Conservation (phyloP, 306 rosid genomes). For the Sicyos baderoa region DNA sequence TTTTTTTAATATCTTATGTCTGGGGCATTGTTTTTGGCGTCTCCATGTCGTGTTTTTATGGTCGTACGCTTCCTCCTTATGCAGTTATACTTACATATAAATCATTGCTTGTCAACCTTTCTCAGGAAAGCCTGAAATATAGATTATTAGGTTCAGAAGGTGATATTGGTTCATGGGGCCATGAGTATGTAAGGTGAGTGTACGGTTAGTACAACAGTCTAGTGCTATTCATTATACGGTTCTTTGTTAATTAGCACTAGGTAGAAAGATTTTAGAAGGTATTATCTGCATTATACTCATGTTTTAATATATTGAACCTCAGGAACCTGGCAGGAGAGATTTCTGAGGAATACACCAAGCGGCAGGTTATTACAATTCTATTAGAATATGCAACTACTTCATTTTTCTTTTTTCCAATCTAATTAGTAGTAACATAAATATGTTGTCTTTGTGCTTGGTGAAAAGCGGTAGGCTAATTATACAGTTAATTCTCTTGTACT, state of each 20-base stretch:
- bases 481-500: background rate
- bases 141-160: constrained; percentile 83
- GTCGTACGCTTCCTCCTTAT: background rate
- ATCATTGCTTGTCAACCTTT: constrained; percentile 16
- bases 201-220: background rate
- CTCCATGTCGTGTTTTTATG: background rate
- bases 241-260: background rate
- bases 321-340: constrained; percentile 98
- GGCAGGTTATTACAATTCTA: constrained; percentile 53
- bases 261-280: background rate
- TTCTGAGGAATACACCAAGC: constrained; percentile 69
- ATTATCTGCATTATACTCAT: background rate
- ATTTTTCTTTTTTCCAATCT: background rate
- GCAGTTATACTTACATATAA: background rate
- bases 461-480: background rate
- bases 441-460: background rate
- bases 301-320: constrained; percentile 15
- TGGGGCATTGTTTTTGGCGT: background rate
- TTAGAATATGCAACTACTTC: background rate
- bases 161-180: constrained; percentile 99
- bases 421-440: background rate
- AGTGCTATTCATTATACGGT: background rate
- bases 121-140: constrained; percentile 88
- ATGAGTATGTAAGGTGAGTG: constrained; percentile 92
- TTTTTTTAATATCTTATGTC: background rate